Percentiles rank a stretch among this genome's conserved stretches.
Evolutionary conservation across 306 rosid genomes (phyloP).

Genomic region (Lathyrus aphaca): DNA sequence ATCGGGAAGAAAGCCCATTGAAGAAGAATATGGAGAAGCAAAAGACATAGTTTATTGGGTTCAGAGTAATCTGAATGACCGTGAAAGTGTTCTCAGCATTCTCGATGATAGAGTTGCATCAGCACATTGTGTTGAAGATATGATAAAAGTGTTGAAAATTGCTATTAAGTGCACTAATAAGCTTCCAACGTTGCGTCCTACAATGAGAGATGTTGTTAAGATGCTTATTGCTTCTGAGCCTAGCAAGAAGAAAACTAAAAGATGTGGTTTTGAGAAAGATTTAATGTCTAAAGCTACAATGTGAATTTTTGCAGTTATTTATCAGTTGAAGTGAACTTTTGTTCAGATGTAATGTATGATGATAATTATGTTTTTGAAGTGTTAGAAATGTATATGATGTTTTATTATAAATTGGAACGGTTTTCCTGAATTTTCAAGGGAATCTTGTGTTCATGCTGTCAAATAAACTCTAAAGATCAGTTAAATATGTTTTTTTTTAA

Average conservation of each 20-base stretch:
- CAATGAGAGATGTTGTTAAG: constrained; percentile 90
- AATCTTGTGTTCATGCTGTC: background rate
- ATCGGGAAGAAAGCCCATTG: constrained; percentile 77
- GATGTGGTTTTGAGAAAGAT: constrained; percentile 37
- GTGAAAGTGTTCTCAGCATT: constrained; percentile 56
- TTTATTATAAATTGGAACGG: background rate
- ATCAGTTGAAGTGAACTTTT: constrained; percentile 12
- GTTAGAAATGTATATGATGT: background rate
- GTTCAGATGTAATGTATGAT: background rate
- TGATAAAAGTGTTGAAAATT: constrained; percentile 81
- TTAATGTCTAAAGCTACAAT: constrained; percentile 16
- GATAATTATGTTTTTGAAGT: background rate
- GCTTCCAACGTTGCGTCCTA: constrained; percentile 85
- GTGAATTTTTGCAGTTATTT: constrained; percentile 9
- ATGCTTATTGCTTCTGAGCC: constrained; percentile 81
- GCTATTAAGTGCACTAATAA: constrained; percentile 75
- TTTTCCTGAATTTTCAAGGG: background rate
- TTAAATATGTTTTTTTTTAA: no score
- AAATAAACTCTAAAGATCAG: no score
- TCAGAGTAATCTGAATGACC: constrained; percentile 59
- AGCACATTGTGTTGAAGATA: constrained; percentile 45
- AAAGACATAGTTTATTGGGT: constrained; percentile 94
- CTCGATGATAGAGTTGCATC: constrained; percentile 65
- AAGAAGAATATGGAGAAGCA: constrained; percentile 85
- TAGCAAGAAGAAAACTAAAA: constrained; percentile 39